Evolutionary conservation across 306 rosid genomes (phyloP).

Genomic region (Pyrus pyrifolia): DNA sequence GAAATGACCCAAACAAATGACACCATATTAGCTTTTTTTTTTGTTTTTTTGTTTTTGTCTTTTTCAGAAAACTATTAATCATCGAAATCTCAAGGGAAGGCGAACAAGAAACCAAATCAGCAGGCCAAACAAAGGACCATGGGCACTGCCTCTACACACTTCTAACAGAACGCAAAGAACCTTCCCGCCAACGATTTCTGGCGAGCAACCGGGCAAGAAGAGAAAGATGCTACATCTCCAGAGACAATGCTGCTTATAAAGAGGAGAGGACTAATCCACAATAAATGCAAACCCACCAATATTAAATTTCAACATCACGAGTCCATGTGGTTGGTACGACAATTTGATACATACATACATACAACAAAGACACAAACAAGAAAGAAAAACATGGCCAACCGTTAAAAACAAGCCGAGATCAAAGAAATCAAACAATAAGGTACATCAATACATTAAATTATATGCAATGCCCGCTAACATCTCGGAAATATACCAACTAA

Average conservation of each 20-base stretch:
- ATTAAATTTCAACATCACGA: background rate
- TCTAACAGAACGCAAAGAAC: background rate
- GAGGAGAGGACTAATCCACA: no score
- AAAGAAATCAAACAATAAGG: slow-evolving; percentile 4
- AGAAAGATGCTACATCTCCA: no score
- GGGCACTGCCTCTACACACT: background rate
- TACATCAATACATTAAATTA: slow-evolving; percentile 34
- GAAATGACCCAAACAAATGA: no score
- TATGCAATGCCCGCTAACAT: slow-evolving; percentile 29
- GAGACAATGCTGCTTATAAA: no score
- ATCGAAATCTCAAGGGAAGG: no score
- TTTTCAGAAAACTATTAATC: no score
- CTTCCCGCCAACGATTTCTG: background rate
- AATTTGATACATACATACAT: background rate
- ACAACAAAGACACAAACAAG: background rate
- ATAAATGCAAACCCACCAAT: background rate
- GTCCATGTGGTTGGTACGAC: background rate
- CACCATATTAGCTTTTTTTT: no score
- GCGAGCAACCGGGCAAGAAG: background rate
- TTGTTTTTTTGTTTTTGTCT: rapidly evolving
- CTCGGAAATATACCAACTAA: slow-evolving; percentile 23
- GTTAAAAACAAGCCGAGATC: background rate
- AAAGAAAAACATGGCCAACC: background rate
- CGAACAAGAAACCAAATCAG: no score
- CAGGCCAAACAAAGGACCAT: background rate